Evolutionary conservation across 805 yeast species (phyloP).

Genomic region (Saccharomyces eubayanus): DNA sequence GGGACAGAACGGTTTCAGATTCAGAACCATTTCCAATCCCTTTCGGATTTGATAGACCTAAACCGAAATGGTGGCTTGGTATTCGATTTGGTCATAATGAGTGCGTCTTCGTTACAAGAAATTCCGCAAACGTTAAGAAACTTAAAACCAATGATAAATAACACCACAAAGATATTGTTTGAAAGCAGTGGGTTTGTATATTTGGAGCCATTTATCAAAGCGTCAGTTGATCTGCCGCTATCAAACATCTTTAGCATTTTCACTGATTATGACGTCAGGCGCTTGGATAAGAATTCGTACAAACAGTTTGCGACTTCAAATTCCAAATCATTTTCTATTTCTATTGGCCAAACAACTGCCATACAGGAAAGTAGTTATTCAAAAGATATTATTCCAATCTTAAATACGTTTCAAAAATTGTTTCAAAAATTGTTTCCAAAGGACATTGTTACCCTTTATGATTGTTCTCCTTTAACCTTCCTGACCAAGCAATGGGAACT

Average conservation of each 20-base stretch:
- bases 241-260: slow-evolving; percentile 43
- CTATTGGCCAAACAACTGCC: slow-evolving; percentile 35
- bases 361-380: slow-evolving; percentile 7
- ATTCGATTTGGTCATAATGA: slow-evolving; percentile 39
- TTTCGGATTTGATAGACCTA: slow-evolving; percentile 7
- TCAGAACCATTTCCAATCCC: slow-evolving; percentile 21
- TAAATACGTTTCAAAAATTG: slow-evolving; percentile 13
- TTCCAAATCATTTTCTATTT: slow-evolving; percentile 32
- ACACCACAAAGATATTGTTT: slow-evolving; percentile 44
- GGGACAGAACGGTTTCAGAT: slow-evolving; percentile 12
- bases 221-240: slow-evolving; percentile 30
- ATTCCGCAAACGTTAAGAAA: slow-evolving; percentile 34
- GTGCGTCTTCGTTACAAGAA: slow-evolving; percentile 41
- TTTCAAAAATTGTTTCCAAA: slow-evolving; percentile 16
- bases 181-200: slow-evolving; percentile 64
- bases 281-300: slow-evolving; percentile 24
- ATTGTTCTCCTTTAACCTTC: slow-evolving; percentile 36
- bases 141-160: slow-evolving; percentile 30
- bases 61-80: slow-evolving; percentile 4
- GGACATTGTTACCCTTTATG: slow-evolving; percentile 33
- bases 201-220: slow-evolving; percentile 53
- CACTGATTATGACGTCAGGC: slow-evolving; percentile 50
- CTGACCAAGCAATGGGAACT: slow-evolving; percentile 73
- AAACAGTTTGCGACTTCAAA: slow-evolving; percentile 18
- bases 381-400: slow-evolving; percentile 7